Percentiles rank a stretch among this genome's conserved stretches.
phyloP scores from a whole-genome alignment of 2,329 filamentous ascomycete species.

The Colletotrichum lupini region DNA sequence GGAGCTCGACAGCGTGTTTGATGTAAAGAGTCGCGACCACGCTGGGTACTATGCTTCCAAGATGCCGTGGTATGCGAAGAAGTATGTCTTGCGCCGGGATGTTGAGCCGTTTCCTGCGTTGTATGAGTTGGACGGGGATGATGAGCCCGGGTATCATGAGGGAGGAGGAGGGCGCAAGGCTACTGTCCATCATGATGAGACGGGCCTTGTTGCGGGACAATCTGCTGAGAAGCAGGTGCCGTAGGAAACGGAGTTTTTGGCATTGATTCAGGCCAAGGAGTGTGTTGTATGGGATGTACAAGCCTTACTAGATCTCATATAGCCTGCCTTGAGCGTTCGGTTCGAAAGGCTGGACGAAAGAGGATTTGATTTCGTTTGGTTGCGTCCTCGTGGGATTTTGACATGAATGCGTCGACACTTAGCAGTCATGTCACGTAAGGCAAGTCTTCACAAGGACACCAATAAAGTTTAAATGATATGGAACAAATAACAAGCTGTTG shows the following conservation, averaged over 20 bases:
- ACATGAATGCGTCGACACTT: not conserved
- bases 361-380: not conserved
- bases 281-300: too few relatives aligned
- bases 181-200: conserved; percentile 1
- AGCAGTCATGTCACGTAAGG: not conserved
- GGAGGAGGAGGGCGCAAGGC: not conserved
- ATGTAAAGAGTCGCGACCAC: conserved; percentile 45
- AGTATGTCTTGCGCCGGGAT: conserved; percentile 42
- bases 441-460: not conserved
- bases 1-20: conserved; percentile 48
- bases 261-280: not conserved
- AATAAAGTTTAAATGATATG: not conserved
- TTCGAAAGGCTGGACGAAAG: not conserved
- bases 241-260: too few relatives aligned
- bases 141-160: not conserved
- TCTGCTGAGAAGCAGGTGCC: not conserved
- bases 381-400: not conserved
- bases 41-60: conserved; percentile 44
- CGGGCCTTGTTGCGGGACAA: not conserved
- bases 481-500: not conserved
- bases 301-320: not conserved
- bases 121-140: conserved; percentile 42
- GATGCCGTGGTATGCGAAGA: conserved; percentile 46
- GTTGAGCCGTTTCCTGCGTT: conserved; percentile 45
- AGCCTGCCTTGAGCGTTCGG: not conserved